These are phyloP conservation scores for Acanthamoeba lenticulata DNA, from an alignment of 208 protist genomes.

Conservation along the genomic window DNA sequence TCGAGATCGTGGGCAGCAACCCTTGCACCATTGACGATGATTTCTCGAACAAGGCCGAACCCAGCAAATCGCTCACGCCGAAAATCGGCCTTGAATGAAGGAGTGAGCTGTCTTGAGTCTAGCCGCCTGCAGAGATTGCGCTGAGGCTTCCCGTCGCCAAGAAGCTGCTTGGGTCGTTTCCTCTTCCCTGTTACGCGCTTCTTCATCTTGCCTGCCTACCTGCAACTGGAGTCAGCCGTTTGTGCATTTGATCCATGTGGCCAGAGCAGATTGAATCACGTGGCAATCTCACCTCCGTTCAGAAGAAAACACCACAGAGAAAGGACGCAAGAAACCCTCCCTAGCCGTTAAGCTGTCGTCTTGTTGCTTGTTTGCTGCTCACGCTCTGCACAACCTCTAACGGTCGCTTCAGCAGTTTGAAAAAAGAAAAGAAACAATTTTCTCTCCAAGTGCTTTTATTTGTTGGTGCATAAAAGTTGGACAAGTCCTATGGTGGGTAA, in stretches of 20 bases:
- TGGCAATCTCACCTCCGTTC: not conserved
- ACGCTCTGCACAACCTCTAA: not conserved
- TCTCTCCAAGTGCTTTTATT: not conserved
- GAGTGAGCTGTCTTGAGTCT: not conserved
- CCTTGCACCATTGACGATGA: not conserved
- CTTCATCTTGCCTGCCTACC: not conserved
- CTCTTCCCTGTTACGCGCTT: not conserved
- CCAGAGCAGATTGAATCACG: not conserved
- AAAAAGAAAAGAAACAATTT: not conserved
- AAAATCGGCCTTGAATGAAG: not conserved
- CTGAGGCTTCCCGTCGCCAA: not conserved
- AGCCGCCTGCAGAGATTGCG: not conserved
- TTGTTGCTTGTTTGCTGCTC: too few relatives aligned
- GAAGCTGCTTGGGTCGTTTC: not conserved
- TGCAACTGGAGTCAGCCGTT: too few relatives aligned
- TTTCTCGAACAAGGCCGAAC: not conserved
- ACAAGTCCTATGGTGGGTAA: not conserved
- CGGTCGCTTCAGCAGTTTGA: not conserved
- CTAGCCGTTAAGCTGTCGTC: not conserved
- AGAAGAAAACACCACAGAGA: not conserved
- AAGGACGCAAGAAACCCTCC: not conserved
- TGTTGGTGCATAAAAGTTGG: not conserved
- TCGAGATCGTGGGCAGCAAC: too few relatives aligned
- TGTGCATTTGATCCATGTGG: not conserved
- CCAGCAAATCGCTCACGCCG: not conserved